Evolutionary conservation across 164 flowering plant genomes (phyloP).

Genomic region (Chloranthus sessilifolius): DNA sequence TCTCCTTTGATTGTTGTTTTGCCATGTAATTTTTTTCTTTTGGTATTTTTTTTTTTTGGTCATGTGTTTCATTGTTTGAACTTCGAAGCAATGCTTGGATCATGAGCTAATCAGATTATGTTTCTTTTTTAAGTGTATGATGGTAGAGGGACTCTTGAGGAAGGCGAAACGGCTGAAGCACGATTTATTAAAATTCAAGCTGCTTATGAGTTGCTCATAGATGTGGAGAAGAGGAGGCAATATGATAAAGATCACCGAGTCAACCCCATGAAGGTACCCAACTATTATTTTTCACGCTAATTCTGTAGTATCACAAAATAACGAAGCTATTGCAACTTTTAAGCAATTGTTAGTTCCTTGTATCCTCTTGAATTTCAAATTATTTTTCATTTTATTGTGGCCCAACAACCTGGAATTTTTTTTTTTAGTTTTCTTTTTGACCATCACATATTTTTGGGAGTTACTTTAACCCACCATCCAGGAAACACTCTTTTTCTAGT

Average conservation of each 20-base stretch:
- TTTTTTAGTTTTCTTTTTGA: no score
- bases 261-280: conserved; percentile 92
- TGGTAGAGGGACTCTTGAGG: conserved; percentile 87
- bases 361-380: no score
- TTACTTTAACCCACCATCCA: no score
- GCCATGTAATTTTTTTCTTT: background rate
- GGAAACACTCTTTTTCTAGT: no score
- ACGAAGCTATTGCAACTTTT: no score
- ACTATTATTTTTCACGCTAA: no score
- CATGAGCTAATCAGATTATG: conserved; percentile 1
- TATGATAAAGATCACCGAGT: conserved; percentile 77
- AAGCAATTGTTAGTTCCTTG: no score
- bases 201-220: conserved; percentile 91
- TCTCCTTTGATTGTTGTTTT: background rate
- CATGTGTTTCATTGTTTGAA: background rate
- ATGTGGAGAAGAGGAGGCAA: conserved; percentile 57
- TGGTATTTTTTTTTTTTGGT: background rate
- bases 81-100: background rate
- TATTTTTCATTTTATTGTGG: no score
- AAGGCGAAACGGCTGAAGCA: conserved; percentile 92
- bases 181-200: conserved; percentile 97
- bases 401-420: no score
- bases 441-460: no score
- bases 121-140: conserved; percentile 57
- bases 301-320: no score